Percentiles rank a stretch among this genome's conserved stretches.
Evolutionary conservation across 805 yeast species (phyloP).

Genomic region (Lachancea lanzarotensis): DNA sequence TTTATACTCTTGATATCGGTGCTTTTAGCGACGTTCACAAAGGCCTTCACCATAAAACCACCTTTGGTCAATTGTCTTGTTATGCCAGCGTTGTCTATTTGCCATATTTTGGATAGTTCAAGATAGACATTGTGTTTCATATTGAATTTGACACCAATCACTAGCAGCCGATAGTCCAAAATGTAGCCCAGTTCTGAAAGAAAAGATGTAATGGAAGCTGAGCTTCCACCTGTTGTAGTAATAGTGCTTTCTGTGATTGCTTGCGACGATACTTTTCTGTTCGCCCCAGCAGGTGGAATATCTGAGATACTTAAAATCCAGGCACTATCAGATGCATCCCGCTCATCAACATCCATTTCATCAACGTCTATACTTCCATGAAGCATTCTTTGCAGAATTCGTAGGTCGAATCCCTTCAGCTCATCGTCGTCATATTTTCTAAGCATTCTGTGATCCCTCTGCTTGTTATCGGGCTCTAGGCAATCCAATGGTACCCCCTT

Average conservation of each 20-base stretch:
- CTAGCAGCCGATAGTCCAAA: slow-evolving; percentile 37
- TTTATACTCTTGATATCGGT: slow-evolving; percentile 71
- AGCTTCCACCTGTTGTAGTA: slow-evolving; percentile 22
- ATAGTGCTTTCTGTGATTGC: slow-evolving; percentile 52
- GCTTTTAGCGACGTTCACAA: slow-evolving; percentile 60
- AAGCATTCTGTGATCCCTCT: slow-evolving; percentile 17
- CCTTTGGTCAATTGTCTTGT: slow-evolving; percentile 48
- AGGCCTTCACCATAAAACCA: slow-evolving; percentile 53
- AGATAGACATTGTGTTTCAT: slow-evolving; percentile 26
- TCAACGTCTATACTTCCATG: slow-evolving; percentile 1
- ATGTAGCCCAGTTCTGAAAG: slow-evolving; percentile 67
- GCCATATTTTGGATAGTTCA: slow-evolving; percentile 28
- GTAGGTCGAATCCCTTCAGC: slow-evolving; percentile 1
- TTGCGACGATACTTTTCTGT: slow-evolving; percentile 54
- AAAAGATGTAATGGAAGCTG: slow-evolving; percentile 33
- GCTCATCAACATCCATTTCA: slow-evolving; percentile 8
- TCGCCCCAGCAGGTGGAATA: slow-evolving; percentile 69
- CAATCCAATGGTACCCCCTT: slow-evolving; percentile 20
- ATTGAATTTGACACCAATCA: slow-evolving; percentile 26
- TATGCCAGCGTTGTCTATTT: slow-evolving; percentile 16
- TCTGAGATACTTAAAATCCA: slow-evolving; percentile 67
- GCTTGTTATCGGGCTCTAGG: not conserved
- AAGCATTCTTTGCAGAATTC: not conserved
- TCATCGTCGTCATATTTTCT: slow-evolving; percentile 10
- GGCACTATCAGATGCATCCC: not conserved